phyloP scores from a whole-genome alignment of 164 flowering plant species.

The Euptelea pleiosperma region DNA sequence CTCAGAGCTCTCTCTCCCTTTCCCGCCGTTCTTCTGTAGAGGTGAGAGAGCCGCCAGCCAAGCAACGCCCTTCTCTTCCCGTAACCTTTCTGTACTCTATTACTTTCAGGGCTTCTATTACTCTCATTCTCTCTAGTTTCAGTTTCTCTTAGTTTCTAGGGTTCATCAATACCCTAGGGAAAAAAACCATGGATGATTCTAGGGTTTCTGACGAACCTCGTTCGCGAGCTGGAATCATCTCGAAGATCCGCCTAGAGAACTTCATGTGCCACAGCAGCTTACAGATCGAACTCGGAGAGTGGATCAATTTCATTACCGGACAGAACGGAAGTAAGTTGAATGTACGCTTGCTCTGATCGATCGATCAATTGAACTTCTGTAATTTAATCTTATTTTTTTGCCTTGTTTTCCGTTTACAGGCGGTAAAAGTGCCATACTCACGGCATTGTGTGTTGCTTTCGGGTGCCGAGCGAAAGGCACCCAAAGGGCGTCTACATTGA shows the following conservation, averaged over 20 bases:
- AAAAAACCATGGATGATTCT: constrained; percentile 37
- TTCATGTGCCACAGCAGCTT: constrained; percentile 88
- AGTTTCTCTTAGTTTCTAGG: not conserved
- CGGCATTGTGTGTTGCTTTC: constrained; percentile 82
- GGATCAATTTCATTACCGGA: constrained; percentile 90
- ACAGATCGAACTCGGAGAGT: constrained; percentile 64
- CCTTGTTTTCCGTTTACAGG: constrained; percentile 38
- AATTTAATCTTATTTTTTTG: not conserved
- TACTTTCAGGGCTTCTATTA: not conserved
- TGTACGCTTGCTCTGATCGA: not conserved
- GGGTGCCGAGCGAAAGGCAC: constrained; percentile 80
- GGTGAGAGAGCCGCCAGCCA: no score
- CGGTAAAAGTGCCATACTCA: constrained; percentile 90
- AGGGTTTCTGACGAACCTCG: constrained; percentile 31
- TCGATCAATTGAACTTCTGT: not conserved
- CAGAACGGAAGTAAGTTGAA: constrained; percentile 79
- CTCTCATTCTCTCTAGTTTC: not conserved
- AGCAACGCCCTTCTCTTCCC: no score
- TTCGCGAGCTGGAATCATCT: constrained; percentile 55
- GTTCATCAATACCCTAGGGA: not conserved
- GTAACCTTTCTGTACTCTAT: no score
- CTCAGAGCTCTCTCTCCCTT: no score
- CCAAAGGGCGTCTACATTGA: constrained; percentile 72
- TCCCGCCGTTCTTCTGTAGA: no score
- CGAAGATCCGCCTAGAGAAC: constrained; percentile 66